Base-by-base conservation (phyloP, 2,329 filamentous ascomycete species). In the Albifimbria verrucaria region DNA sequence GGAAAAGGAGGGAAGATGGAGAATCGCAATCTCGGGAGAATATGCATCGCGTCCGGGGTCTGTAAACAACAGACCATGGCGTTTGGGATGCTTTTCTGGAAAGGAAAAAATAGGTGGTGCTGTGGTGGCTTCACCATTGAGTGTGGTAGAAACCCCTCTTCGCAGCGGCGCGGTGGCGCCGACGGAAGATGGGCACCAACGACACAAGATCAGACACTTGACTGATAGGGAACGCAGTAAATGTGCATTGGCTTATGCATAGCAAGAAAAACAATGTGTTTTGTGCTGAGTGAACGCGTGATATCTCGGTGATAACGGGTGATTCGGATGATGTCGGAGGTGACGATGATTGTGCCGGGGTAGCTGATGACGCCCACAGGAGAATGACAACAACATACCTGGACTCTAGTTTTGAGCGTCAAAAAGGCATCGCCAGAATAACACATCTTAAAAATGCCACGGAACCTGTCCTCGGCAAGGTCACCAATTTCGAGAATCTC, bases 391-490 rank as follows among this genome's bases (percentile, higher is more conserved):
- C 50, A 62, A 78, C 83, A 59, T 81, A 89, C 86, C 79, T 99
- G 94, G 58, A 99, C 94, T 73, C 92, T 85, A 54, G 94, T 99
- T 72, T 94, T 94, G 58, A 99, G 80, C 23, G 94, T 97, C 73
- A 99, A 75, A 69, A 92, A 97, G 25, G 94, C 93, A 74, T 99
- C 93, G 60, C 94, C 94, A 2, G 89, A 86, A 71, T 99, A 99
- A 70, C 89, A 93, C 93, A 99, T 97, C 73, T 97, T 97, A 81
- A 99, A 99, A 62, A 99, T 97, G 68, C 94, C 94, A 54, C 94
- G 84, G 72, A 99, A 99, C 50, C 93, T 82, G 77, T 99, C 94
- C 74, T 97, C 94, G 50, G 94, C 94, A 68, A 99, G 78, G 72
- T 99, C 94, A 53, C 94, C 94, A 72, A 99, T 96, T 78, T 99